Base-by-base conservation (phyloP, 345 rosid genomes). In the Salix dunnii region DNA sequence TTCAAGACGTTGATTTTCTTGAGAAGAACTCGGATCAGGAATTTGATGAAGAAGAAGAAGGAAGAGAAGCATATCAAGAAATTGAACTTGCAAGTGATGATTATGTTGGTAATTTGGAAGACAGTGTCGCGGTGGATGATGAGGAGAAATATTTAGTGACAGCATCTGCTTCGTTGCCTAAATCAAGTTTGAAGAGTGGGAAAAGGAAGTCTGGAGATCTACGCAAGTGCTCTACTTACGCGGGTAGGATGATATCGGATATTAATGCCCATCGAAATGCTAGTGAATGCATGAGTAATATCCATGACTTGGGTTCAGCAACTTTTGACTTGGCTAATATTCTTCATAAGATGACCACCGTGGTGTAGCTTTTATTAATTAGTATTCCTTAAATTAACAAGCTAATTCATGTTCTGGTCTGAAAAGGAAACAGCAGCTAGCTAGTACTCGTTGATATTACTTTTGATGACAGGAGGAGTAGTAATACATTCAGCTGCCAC, bases 151-250 rank as follows among this genome's bases (percentile, higher is more conserved):
- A 33, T 33, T 33, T 14, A 46, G 58, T 27, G 38, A 66, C 68
- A 28, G 20, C 28, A 49, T 28, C 71, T 7, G 27, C 51, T 2
- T 60, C 71, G 5, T 23, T 63, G 71, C 77, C 71, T 1, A 49
- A 71, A 64, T 63, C 75, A 12, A 28, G 46, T 58, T 27, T 36
- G 65, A 55, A 74, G n/a, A 35, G 69, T 27, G 70, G 71, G 36
- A 46, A 68, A 3, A 66, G 72, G n/a, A 43, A 49, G 7, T 43
- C 12, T 21, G 82, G 68, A 70, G 84, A 67, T 60, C 16, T 74
- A 42, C 65, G 70, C 60, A 82, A 61, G 72, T 80, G 85, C 49
- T 75, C 61, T 51, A 77, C 84, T 6, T 85, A 78, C 46, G 67
- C 70, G 4, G 84, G 77, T 1, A 38, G 17, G 42, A 51, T 35